Evolutionary conservation across 2,329 filamentous ascomycete species (phyloP).

Genomic region (Ascochyta viciae-villosae): DNA sequence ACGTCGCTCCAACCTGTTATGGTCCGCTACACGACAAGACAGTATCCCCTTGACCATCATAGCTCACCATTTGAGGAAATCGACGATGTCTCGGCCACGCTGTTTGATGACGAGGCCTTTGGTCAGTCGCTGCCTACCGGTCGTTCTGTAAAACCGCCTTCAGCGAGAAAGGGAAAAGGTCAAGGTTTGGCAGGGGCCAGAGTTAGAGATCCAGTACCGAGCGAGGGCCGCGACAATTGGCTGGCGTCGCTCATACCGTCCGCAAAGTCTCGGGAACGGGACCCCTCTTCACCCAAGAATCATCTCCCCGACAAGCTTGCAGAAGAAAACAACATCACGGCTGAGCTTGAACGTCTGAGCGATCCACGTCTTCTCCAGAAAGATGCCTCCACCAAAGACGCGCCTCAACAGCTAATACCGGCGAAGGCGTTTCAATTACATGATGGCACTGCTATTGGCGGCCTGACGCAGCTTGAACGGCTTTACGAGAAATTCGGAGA

Average conservation of each 20-base stretch:
- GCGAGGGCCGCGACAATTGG: slow-evolving; percentile 3
- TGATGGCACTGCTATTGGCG: background rate
- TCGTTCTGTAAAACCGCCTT: slow-evolving; percentile 11
- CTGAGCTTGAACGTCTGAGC: background rate
- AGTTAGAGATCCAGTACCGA: background rate
- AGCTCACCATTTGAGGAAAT: slow-evolving; percentile 28
- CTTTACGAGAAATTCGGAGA: slow-evolving; percentile 10
- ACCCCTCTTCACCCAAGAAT: background rate
- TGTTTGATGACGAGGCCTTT: slow-evolving; percentile 13
- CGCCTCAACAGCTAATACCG: background rate
- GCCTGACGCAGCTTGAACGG: slow-evolving; percentile 1
- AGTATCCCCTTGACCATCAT: slow-evolving; percentile 26
- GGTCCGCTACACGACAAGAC: slow-evolving; percentile 24
- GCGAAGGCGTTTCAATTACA: background rate
- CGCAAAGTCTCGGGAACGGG: background rate
- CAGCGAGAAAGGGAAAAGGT: slow-evolving; percentile 14
- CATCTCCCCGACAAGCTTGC: background rate
- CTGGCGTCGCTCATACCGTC: background rate
- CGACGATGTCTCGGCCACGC: slow-evolving; percentile 19
- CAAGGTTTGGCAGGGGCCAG: slow-evolving; percentile 8
- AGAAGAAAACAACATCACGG: background rate
- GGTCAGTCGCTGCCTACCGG: slow-evolving; percentile 10
- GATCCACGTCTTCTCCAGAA: background rate
- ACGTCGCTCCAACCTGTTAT: slow-evolving; percentile 19
- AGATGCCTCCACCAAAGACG: background rate